Evolutionary conservation across 768 basidiomycete species (phyloP).

Genomic region (Lentinula guzmanii): DNA sequence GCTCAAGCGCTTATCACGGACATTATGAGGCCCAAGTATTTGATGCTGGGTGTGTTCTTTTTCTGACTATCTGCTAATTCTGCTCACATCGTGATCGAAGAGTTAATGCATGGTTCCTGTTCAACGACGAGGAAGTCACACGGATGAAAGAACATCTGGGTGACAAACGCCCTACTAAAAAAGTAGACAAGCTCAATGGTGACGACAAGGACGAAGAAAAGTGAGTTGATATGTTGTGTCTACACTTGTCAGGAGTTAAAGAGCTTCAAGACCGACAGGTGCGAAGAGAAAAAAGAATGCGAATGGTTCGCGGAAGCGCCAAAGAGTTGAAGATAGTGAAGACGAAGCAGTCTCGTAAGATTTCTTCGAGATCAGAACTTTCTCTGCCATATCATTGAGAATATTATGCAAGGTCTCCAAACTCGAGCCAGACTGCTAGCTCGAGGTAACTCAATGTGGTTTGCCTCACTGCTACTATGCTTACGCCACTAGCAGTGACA

Average conservation of each 20-base stretch:
- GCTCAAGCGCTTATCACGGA: slow-evolving; percentile 86
- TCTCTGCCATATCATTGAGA: neutral
- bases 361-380: neutral
- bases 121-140: slow-evolving; percentile 85
- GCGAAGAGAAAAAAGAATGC: slow-evolving; percentile 29
- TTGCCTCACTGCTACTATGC: neutral
- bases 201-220: slow-evolving; percentile 19
- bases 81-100: neutral
- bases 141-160: slow-evolving; percentile 46
- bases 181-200: slow-evolving; percentile 22
- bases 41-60: slow-evolving; percentile 51
- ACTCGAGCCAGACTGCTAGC: neutral
- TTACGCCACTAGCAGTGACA: slow-evolving; percentile 26
- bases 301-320: slow-evolving; percentile 40
- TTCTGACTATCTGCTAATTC: neutral
- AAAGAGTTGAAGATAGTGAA: slow-evolving; percentile 54
- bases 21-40: slow-evolving; percentile 86
- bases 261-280: slow-evolving; percentile 14
- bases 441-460: neutral
- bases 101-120: slow-evolving; percentile 83
- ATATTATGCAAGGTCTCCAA: neutral
- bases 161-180: slow-evolving; percentile 29
- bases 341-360: slow-evolving; percentile 33
- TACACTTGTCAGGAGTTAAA: neutral
- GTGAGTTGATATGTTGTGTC: slow-evolving; percentile 12